These are phyloP conservation scores for Groenewaldozyma auringiensis DNA, from an alignment of 1,139 yeast species.

Conservation along the genomic window DNA sequence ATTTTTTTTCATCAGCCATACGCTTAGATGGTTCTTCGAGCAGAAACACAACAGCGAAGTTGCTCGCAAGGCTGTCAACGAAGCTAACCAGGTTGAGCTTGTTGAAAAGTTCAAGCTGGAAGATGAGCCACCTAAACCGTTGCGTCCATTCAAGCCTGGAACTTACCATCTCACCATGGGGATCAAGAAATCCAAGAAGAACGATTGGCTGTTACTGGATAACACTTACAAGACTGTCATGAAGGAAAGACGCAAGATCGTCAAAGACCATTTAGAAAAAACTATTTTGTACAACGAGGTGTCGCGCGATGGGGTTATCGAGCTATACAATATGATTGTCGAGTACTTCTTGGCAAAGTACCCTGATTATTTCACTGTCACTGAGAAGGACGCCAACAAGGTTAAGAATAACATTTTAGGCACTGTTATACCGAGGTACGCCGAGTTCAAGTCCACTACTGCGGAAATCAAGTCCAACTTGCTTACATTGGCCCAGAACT, in stretches of 20 bases:
- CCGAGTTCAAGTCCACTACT: slow-evolving; percentile 18
- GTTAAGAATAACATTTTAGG: slow-evolving; percentile 20
- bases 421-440: slow-evolving; percentile 18
- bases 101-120: slow-evolving; percentile 38
- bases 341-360: slow-evolving; percentile 46
- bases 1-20: too few species aligned
- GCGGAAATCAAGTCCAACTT: slow-evolving; percentile 27
- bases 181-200: slow-evolving; percentile 44
- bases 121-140: slow-evolving; percentile 40
- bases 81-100: slow-evolving; percentile 12
- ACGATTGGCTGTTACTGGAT: slow-evolving; percentile 65
- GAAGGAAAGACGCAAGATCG: slow-evolving; percentile 38
- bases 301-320: slow-evolving; percentile 44
- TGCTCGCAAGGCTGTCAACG: background rate
- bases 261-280: slow-evolving; percentile 38
- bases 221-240: slow-evolving; percentile 47
- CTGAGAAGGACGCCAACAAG: slow-evolving; percentile 12
- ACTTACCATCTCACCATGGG: slow-evolving; percentile 65
- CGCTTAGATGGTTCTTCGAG: background rate
- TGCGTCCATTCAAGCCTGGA: slow-evolving; percentile 58
- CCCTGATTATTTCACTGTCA: slow-evolving; percentile 46
- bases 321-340: slow-evolving; percentile 46
- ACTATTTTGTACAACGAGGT: slow-evolving; percentile 36
- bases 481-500: slow-evolving; percentile 38
- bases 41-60: background rate